Percentiles rank a stretch among this genome's conserved stretches.
Evolutionary conservation across 441 rosid genomes (phyloP).

Genomic region (Manihot esculenta): DNA sequence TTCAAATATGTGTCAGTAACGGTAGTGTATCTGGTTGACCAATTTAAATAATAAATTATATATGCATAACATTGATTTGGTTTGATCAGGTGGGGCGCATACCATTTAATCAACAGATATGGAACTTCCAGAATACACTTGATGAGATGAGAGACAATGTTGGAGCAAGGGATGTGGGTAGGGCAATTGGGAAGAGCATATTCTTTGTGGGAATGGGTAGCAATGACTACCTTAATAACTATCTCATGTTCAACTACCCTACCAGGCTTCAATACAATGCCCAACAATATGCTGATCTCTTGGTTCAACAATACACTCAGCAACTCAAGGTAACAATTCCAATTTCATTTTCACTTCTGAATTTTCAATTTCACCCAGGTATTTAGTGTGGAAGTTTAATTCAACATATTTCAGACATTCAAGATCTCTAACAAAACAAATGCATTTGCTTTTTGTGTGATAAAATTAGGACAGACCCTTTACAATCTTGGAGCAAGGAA

Average conservation of each 20-base stretch:
- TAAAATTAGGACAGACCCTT: conserved; percentile 39
- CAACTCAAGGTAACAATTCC: conserved; percentile 63
- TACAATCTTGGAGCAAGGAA: conserved; percentile 89
- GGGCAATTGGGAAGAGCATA: conserved; percentile 51
- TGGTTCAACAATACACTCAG: conserved; percentile 57
- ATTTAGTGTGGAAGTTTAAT: no score
- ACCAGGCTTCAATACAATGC: conserved; percentile 64
- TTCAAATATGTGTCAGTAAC: not conserved
- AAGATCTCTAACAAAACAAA: not conserved
- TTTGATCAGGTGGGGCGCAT: conserved; percentile 75
- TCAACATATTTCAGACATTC: no score
- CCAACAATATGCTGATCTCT: conserved; percentile 69
- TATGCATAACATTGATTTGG: not conserved
- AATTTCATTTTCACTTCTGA: not conserved
- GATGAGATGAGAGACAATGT: conserved; percentile 58
- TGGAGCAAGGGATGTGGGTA: conserved; percentile 51
- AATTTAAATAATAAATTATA: no score
- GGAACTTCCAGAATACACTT: conserved; percentile 71
- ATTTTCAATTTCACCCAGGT: no score
- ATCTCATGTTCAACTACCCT: conserved; percentile 86
- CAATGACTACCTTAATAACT: conserved; percentile 91
- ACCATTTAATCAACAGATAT: conserved; percentile 76
- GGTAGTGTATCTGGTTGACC: not conserved
- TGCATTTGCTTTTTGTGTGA: not conserved
- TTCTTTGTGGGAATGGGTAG: conserved; percentile 95